Conservation (phyloP, 2,329 filamentous ascomycete species). For the Ophiognomonia clavigignenti-juglandacearum region DNA sequence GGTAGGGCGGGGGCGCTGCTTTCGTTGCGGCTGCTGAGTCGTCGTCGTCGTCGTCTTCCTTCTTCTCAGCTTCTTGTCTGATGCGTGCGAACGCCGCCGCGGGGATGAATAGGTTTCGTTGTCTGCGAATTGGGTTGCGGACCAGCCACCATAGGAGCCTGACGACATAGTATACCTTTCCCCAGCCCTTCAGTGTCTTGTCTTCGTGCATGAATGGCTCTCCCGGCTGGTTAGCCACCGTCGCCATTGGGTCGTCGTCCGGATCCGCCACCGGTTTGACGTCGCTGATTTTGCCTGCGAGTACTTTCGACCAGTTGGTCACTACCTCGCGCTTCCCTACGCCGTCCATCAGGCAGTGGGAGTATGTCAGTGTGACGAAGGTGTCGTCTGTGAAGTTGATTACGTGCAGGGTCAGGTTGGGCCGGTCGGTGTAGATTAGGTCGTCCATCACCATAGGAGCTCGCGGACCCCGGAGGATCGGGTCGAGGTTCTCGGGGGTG, state of each 20-base stretch:
- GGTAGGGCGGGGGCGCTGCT: slow-evolving; percentile 24
- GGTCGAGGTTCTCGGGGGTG: slow-evolving; percentile 21
- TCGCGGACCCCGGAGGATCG: slow-evolving; percentile 20
- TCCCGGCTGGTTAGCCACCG: slow-evolving; percentile 4
- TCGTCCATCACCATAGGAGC: slow-evolving; percentile 31
- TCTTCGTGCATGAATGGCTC: slow-evolving; percentile 23
- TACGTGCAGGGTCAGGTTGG: slow-evolving; percentile 42
- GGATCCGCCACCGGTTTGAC: slow-evolving; percentile 30
- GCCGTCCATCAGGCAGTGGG: slow-evolving; percentile 43
- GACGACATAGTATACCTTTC: slow-evolving; percentile 2
- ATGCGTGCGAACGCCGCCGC: background rate
- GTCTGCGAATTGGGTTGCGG: background rate
- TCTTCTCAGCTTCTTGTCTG: background rate
- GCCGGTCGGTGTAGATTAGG: slow-evolving; percentile 35
- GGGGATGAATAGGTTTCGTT: slow-evolving; percentile 2
- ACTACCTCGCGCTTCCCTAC: slow-evolving; percentile 38
- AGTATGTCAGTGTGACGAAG: slow-evolving; percentile 38
- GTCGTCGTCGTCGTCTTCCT: slow-evolving; percentile 2
- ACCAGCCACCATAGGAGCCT: background rate
- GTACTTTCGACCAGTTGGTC: slow-evolving; percentile 38
- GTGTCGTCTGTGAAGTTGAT: slow-evolving; percentile 45
- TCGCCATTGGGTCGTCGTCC: slow-evolving; percentile 30
- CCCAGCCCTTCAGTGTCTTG: slow-evolving; percentile 21
- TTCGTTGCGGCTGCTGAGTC: background rate
- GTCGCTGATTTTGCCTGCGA: slow-evolving; percentile 36